Conservation (phyloP, 2,329 filamentous ascomycete species). For the Venturia carpophila region DNA sequence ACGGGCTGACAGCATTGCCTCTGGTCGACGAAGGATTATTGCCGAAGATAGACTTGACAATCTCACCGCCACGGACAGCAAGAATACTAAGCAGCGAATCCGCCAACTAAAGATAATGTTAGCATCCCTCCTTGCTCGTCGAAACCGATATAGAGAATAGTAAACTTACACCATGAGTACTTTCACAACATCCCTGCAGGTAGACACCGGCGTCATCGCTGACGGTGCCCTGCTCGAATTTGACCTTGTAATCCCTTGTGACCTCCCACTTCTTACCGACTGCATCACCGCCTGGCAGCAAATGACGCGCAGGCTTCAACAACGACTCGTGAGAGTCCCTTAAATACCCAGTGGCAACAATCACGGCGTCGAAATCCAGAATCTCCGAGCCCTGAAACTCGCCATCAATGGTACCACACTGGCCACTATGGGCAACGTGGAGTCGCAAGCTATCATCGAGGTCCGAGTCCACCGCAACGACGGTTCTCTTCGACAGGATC, state of each 20-base stretch:
- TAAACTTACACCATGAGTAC: slow-evolving; percentile 77
- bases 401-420: slow-evolving; percentile 46
- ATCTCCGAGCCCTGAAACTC: slow-evolving; percentile 45
- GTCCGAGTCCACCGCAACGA: slow-evolving; percentile 52
- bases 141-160: neutral
- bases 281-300: slow-evolving; percentile 53
- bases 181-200: slow-evolving; percentile 91
- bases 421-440: neutral
- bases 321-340: slow-evolving; percentile 72
- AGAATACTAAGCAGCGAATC: slow-evolving; percentile 76
- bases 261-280: slow-evolving; percentile 54
- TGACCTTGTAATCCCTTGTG: slow-evolving; percentile 68
- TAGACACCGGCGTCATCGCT: slow-evolving; percentile 71
- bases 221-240: slow-evolving; percentile 61
- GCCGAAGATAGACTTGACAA: slow-evolving; percentile 67
- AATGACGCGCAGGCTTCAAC: slow-evolving; percentile 55
- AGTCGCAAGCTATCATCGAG: slow-evolving; percentile 48
- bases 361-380: slow-evolving; percentile 69
- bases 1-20: neutral
- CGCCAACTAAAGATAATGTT: slow-evolving; percentile 50
- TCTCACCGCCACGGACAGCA: slow-evolving; percentile 66
- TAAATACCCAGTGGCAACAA: slow-evolving; percentile 82
- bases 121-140: slow-evolving; percentile 6
- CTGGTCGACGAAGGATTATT: slow-evolving; percentile 1
- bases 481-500: slow-evolving; percentile 62